Conservation (phyloP, 1,284 basidiomycete genomes). For the Ustilago trichophora region DNA sequence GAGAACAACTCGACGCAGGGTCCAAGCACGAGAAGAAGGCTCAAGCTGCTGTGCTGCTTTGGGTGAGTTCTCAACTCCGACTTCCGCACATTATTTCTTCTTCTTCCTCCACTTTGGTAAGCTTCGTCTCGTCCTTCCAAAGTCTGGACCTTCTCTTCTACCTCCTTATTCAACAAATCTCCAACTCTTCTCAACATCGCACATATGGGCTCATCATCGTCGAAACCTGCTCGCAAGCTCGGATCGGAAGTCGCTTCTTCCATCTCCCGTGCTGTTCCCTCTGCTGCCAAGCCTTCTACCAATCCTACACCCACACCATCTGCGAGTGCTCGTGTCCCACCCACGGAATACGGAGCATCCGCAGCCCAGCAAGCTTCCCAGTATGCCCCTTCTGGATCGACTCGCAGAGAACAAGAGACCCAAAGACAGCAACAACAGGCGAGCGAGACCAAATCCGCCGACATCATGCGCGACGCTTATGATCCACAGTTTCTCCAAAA, state of each 20-base stretch:
- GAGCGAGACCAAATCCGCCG: conserved; percentile 43
- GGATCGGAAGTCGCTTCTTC: conserved; percentile 33
- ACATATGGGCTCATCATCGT: conserved; percentile 48
- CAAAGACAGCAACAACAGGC: conserved; percentile 30
- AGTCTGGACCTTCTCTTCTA: too few relatives aligned
- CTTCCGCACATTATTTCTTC: conserved; percentile 14
- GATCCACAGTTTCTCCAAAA: conserved; percentile 51
- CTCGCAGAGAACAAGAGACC: conserved; percentile 23
- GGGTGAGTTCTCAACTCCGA: conserved; percentile 9
- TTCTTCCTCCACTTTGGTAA: conserved; percentile 39
- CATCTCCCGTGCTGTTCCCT: conserved; percentile 18
- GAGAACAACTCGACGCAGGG: conserved; percentile 12
- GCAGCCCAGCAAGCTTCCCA: conserved; percentile 20
- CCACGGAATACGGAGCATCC: conserved; percentile 18
- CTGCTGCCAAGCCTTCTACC: conserved; percentile 22
- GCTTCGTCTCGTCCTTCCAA: not conserved
- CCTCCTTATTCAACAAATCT: too few relatives aligned
- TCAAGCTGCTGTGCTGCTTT: not conserved
- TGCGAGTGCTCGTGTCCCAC: conserved; percentile 8
- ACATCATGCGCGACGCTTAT: conserved; percentile 47
- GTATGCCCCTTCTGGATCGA: conserved; percentile 25
- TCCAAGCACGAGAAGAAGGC: conserved; percentile 7
- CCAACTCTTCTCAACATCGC: too few relatives aligned
- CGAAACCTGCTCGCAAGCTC: conserved; percentile 51
- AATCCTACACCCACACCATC: conserved; percentile 1